Percentiles rank a stretch among this genome's conserved stretches.
These are phyloP conservation scores for Acrodontium crateriforme DNA, from an alignment of 2,329 filamentous ascomycete species.

Conservation along the genomic window DNA sequence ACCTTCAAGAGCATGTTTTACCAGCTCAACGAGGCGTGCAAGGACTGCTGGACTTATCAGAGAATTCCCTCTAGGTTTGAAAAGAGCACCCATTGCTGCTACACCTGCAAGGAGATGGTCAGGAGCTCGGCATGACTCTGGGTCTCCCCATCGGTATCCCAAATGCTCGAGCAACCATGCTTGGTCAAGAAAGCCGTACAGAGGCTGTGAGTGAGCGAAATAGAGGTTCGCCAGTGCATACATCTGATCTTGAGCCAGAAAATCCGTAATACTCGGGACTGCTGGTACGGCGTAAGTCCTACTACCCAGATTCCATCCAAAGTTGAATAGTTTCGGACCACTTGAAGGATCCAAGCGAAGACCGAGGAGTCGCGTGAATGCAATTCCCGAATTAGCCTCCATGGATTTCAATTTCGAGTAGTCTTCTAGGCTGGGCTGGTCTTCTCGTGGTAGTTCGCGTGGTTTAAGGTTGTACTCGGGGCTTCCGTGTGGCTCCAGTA, in stretches of 20 bases:
- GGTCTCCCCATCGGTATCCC: slow-evolving; percentile 11
- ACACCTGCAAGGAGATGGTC: slow-evolving; percentile 37
- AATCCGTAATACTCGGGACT: slow-evolving; percentile 26
- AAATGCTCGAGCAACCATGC: slow-evolving; percentile 15
- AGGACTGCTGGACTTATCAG: slow-evolving; percentile 5
- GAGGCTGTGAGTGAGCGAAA: slow-evolving; percentile 39
- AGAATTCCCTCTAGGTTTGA: slow-evolving; percentile 26
- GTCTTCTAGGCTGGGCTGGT: slow-evolving; percentile 14
- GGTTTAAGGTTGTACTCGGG: slow-evolving; percentile 7
- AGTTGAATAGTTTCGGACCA: slow-evolving; percentile 40
- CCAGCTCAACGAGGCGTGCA: slow-evolving; percentile 21
- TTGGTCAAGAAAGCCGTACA: slow-evolving; percentile 38
- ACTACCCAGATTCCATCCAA: slow-evolving; percentile 41
- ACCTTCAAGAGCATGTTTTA: slow-evolving; percentile 32
- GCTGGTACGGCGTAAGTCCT: slow-evolving; percentile 12
- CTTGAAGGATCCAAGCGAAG: slow-evolving; percentile 39
- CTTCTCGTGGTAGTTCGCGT: slow-evolving; percentile 6
- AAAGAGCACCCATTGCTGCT: slow-evolving; percentile 41
- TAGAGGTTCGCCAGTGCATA: slow-evolving; percentile 32
- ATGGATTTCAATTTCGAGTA: slow-evolving; percentile 28
- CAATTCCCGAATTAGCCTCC: slow-evolving; percentile 44
- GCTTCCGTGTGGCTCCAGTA: not conserved
- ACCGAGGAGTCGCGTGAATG: slow-evolving; percentile 40
- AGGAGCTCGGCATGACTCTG: slow-evolving; percentile 6
- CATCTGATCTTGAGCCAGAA: slow-evolving; percentile 37